These are phyloP conservation scores for Lentinula aciculospora DNA, from an alignment of 768 basidiomycete genomes.

Conservation along the genomic window DNA sequence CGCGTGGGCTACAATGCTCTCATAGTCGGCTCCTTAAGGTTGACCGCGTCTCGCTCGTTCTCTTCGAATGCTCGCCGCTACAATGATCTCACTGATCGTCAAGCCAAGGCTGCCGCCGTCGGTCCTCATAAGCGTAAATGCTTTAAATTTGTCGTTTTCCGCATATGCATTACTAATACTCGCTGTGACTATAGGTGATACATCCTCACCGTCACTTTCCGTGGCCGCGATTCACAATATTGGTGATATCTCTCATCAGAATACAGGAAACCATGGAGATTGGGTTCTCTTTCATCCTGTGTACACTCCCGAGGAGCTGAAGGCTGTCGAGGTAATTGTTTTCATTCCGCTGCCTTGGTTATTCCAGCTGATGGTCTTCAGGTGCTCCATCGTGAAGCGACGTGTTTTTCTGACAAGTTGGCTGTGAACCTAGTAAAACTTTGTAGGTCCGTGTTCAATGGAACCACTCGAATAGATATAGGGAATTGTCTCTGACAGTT, in stretches of 20 bases:
- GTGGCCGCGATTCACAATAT: neutral
- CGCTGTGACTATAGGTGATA: neutral
- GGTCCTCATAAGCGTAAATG: constrained; percentile 16
- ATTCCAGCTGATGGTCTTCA: constrained; percentile 18
- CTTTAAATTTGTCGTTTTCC: neutral
- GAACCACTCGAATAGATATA: neutral
- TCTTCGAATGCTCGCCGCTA: constrained; percentile 11
- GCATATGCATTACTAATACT: neutral
- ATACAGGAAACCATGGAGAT: constrained; percentile 53
- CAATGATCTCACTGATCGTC: constrained; percentile 9
- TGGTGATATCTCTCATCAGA: neutral
- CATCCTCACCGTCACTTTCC: neutral
- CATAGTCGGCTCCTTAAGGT: neutral
- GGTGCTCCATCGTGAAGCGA: constrained; percentile 67
- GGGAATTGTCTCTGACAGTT: constrained; percentile 1
- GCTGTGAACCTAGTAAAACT: constrained; percentile 60
- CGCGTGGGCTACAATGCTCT: neutral
- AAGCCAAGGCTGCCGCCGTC: constrained; percentile 14
- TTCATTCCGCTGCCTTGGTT: neutral
- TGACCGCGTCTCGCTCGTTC: neutral
- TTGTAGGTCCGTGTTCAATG: constrained; percentile 29
- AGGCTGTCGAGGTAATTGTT: constrained; percentile 56
- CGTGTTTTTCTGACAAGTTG: constrained; percentile 66
- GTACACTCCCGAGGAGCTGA: constrained; percentile 70
- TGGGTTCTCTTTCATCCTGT: constrained; percentile 96